Evolutionary conservation across 164 flowering plant species (phyloP).

Genomic region (Cinnamomum chago): DNA sequence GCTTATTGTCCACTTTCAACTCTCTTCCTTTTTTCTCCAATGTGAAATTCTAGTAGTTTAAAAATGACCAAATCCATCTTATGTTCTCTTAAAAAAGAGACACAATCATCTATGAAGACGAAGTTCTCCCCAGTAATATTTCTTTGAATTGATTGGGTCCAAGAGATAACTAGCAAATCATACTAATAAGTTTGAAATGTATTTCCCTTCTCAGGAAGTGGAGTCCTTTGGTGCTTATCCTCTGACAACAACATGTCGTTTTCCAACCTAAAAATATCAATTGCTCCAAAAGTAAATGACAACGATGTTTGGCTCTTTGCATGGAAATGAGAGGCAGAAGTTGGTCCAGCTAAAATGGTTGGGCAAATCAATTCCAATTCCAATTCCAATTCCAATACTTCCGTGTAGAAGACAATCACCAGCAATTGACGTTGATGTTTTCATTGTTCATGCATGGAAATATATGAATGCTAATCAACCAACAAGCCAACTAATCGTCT

Average conservation of each 20-base stretch:
- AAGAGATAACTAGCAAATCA: no score
- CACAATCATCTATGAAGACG: no score
- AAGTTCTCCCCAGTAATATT: no score
- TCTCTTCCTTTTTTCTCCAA: no score
- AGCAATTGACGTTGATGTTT: conserved; percentile 1
- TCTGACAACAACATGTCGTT: background rate
- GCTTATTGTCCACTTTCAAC: no score
- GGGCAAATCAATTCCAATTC: background rate
- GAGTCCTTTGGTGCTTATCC: background rate
- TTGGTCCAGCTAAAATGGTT: background rate
- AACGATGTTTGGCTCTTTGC: background rate
- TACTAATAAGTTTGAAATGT: no score
- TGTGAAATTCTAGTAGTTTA: no score
- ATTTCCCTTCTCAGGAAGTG: no score
- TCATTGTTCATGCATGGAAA: background rate
- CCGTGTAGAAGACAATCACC: background rate
- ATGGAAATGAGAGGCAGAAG: background rate
- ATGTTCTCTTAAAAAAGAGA: no score
- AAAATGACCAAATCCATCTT: no score
- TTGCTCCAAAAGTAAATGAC: background rate
- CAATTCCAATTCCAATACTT: background rate
- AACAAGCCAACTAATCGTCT: background rate
- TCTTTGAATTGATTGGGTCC: no score
- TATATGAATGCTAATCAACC: background rate
- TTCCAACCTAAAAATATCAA: background rate